phyloP scores from a whole-genome alignment of 257 asterid species.

The Striga asiatica region DNA sequence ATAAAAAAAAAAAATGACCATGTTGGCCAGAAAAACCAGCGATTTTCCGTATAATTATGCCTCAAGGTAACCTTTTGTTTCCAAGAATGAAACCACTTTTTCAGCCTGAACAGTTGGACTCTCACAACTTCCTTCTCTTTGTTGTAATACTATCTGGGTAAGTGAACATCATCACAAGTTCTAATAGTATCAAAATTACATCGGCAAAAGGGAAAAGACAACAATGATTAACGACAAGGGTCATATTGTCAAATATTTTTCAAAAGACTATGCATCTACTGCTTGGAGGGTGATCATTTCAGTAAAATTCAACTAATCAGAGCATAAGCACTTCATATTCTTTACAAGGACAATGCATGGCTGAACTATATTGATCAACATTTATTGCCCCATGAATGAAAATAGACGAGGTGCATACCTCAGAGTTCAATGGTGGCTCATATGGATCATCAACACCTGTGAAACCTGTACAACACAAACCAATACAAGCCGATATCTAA shows the following conservation, averaged over 20 bases:
- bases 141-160: constrained; percentile 67
- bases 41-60: constrained; percentile 29
- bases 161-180: constrained; percentile 6
- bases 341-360: too few species aligned
- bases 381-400: constrained; percentile 1
- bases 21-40: too few species aligned
- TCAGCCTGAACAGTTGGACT: constrained; percentile 70
- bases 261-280: neutral
- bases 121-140: constrained; percentile 43
- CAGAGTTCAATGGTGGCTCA: constrained; percentile 75
- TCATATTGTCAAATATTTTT: neutral
- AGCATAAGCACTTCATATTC: neutral
- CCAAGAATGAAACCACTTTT: constrained; percentile 55
- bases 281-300: neutral
- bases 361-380: too few species aligned
- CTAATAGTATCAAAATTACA: neutral
- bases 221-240: neutral
- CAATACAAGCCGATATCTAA: neutral
- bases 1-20: neutral
- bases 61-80: constrained; percentile 55
- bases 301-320: neutral
- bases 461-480: constrained; percentile 48
- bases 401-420: constrained; percentile 60
- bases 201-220: neutral
- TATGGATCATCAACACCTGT: constrained; percentile 98